Conservation (phyloP, 345 rosid genomes). For the Clarkia xantiana region DNA sequence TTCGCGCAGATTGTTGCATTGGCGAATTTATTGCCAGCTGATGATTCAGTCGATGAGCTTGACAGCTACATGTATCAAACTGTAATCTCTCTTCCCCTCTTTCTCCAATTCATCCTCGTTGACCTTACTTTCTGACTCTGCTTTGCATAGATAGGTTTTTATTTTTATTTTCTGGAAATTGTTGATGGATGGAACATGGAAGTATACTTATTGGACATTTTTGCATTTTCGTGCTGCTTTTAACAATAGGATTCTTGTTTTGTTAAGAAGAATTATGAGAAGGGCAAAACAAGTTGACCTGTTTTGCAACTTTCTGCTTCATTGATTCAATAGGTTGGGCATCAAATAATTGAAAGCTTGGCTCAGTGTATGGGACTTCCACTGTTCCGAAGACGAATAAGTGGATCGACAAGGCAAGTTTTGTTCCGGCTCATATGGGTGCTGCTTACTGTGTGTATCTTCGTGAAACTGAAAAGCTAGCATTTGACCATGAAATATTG, state of each 20-base stretch:
- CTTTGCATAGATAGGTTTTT: neutral
- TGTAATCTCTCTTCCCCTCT: slow-evolving; percentile 16
- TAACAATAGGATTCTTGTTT: too few species aligned
- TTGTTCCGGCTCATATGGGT: too few species aligned
- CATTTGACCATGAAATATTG: neutral
- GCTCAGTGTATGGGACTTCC: slow-evolving; percentile 91
- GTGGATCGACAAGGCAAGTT: slow-evolving; percentile 73
- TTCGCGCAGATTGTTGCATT: slow-evolving; percentile 59
- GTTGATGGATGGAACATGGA: too few species aligned
- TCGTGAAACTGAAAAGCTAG: neutral
- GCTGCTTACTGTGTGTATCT: neutral
- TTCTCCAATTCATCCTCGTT: neutral
- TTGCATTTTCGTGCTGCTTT: too few species aligned
- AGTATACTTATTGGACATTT: too few species aligned
- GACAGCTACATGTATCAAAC: slow-evolving; percentile 96
- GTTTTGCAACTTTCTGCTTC: too few species aligned
- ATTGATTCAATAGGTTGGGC: slow-evolving; percentile 50
- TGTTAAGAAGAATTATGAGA: too few species aligned
- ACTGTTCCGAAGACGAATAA: slow-evolving; percentile 60
- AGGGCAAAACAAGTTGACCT: too few species aligned
- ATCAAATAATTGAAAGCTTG: slow-evolving; percentile 72
- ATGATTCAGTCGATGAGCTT: slow-evolving; percentile 79
- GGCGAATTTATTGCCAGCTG: slow-evolving; percentile 77
- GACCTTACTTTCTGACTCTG: neutral
- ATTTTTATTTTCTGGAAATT: neutral